Conservation (phyloP, 306 rosid genomes). For the Gleditsia sinensis region DNA sequence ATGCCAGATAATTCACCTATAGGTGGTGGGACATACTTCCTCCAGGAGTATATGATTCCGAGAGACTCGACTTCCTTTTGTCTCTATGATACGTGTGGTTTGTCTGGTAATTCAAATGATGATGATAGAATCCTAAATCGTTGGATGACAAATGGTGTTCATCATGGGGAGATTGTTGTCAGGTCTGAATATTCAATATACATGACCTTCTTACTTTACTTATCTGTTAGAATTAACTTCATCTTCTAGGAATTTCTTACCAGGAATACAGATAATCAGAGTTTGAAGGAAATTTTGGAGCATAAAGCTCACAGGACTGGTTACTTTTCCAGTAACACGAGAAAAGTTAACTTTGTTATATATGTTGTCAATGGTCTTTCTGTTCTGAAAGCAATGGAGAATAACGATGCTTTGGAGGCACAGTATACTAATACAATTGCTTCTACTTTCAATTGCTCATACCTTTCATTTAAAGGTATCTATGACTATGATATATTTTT, state of each 20-base stretch:
- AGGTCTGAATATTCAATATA: constrained; percentile 55
- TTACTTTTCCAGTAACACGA: constrained; percentile 44
- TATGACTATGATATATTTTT: constrained; percentile 10
- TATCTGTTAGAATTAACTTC: constrained; percentile 25
- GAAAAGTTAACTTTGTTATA: constrained; percentile 71
- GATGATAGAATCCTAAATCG: constrained; percentile 48
- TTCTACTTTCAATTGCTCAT: constrained; percentile 66
- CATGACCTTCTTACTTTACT: constrained; percentile 25
- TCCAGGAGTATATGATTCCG: constrained; percentile 81
- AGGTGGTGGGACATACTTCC: constrained; percentile 85
- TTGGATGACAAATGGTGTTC: constrained; percentile 88
- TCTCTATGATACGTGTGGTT: constrained; percentile 82
- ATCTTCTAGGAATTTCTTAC: constrained; percentile 38
- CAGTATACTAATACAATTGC: constrained; percentile 45
- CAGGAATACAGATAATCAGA: constrained; percentile 61
- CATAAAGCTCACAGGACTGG: constrained; percentile 48
- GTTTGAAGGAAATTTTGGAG: constrained; percentile 51
- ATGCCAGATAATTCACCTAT: constrained; percentile 61
- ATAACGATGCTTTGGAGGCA: constrained; percentile 38
- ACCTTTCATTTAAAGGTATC: constrained; percentile 76
- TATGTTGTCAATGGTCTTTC: constrained; percentile 68
- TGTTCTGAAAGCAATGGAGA: constrained; percentile 62
- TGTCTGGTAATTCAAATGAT: constrained; percentile 52
- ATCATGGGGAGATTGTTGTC: constrained; percentile 63
- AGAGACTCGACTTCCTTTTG: constrained; percentile 64